Evolutionary conservation across 2,329 filamentous ascomycete species (phyloP).

Genomic region (Westerdykella sp.): DNA sequence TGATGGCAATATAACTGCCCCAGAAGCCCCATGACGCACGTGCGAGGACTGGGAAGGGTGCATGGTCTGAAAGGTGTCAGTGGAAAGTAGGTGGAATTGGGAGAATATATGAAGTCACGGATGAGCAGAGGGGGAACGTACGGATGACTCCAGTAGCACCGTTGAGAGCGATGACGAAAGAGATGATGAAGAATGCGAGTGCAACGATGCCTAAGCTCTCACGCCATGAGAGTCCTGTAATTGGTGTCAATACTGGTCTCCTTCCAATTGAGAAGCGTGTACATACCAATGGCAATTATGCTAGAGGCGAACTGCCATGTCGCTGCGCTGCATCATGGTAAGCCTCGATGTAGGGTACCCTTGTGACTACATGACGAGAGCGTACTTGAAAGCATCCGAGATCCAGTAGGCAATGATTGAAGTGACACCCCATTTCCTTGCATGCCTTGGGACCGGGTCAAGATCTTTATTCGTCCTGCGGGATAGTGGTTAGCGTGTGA

Average conservation of each 20-base stretch:
- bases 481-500: not conserved
- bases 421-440: conserved; percentile 43
- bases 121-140: conserved; percentile 5
- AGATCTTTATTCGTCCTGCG: conserved; percentile 44
- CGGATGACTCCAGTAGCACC: conserved; percentile 44
- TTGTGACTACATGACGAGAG: not conserved
- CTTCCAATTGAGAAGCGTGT: conserved; percentile 3
- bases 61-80: conserved; percentile 42
- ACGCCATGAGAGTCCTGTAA: conserved; percentile 47
- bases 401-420: conserved; percentile 49
- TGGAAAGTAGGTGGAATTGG: not conserved
- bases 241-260: conserved; percentile 1
- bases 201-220: conserved; percentile 52
- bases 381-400: conserved; percentile 46
- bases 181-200: conserved; percentile 48
- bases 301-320: conserved; percentile 48
- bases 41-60: conserved; percentile 52
- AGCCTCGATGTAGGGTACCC: conserved; percentile 1
- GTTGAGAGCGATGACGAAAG: conserved; percentile 55
- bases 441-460: conserved; percentile 42
- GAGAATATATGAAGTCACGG: too few relatives aligned
- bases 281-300: conserved; percentile 34
- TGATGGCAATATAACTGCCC: conserved; percentile 50
- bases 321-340: conserved; percentile 30
- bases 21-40: conserved; percentile 54